These are phyloP conservation scores for Erigeron canadensis DNA, from an alignment of 129 eudicot genomes.

Conservation along the genomic window DNA sequence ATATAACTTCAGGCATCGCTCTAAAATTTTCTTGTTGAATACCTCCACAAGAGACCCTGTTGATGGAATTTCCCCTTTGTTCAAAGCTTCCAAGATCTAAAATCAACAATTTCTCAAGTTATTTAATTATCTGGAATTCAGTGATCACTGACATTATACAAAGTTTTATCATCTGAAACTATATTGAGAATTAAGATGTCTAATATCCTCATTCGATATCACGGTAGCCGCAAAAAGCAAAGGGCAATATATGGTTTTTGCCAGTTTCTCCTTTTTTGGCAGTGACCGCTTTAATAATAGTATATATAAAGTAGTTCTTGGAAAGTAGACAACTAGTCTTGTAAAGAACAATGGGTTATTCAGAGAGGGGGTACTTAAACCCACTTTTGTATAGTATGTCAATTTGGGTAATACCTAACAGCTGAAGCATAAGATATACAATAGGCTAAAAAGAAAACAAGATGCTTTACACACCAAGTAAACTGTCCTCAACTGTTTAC, in stretches of 20 bases:
- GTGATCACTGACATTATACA: neutral
- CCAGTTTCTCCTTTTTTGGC: too few relatives aligned
- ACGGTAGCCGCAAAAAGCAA: neutral
- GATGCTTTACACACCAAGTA: too few relatives aligned
- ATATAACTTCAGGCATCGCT: conserved; percentile 72
- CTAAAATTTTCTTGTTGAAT: conserved; percentile 84
- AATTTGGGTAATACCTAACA: neutral
- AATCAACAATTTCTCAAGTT: neutral
- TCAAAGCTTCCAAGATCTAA: conserved; percentile 92
- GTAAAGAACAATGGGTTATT: neutral
- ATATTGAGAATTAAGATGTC: neutral
- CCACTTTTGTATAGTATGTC: neutral
- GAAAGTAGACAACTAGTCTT: too few relatives aligned
- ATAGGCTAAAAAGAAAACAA: too few relatives aligned
- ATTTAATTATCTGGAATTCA: neutral
- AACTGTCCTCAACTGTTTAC: neutral
- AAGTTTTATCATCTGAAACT: neutral
- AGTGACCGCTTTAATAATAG: too few relatives aligned
- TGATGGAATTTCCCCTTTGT: conserved; percentile 96
- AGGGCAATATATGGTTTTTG: neutral
- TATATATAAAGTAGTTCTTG: too few relatives aligned
- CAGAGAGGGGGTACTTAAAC: neutral
- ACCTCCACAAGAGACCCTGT: conserved; percentile 98
- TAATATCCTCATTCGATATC: neutral
- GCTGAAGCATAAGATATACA: neutral